Evolutionary conservation across 495 filamentous ascomycete species (phyloP).

Genomic region (Talaromyces borbonicus): DNA sequence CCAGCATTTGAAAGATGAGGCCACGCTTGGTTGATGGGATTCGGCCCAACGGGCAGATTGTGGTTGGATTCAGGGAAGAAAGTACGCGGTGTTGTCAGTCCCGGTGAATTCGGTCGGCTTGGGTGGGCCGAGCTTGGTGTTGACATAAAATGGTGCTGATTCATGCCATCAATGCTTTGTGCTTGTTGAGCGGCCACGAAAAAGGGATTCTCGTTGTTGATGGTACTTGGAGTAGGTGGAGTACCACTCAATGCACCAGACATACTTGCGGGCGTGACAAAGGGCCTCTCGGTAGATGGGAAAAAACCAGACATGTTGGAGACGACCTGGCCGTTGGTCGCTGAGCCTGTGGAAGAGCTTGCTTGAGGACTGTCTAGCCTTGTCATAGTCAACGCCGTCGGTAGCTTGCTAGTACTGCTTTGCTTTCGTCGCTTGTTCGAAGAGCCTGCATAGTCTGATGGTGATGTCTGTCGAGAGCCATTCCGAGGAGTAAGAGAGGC

Average conservation of each 20-base stretch:
- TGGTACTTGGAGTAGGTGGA: conserved; percentile 55
- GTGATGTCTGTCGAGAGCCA: conserved; percentile 64
- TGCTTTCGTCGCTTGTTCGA: conserved; percentile 66
- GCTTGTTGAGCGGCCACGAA: conserved; percentile 37
- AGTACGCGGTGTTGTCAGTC: conserved; percentile 31
- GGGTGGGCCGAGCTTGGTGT: conserved; percentile 55
- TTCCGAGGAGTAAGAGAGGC: conserved; percentile 48
- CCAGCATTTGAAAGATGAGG: conserved; percentile 30
- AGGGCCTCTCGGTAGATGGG: conserved; percentile 36
- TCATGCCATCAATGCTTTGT: conserved; percentile 47
- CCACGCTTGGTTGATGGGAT: conserved; percentile 29
- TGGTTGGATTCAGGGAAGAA: conserved; percentile 30
- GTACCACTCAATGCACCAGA: conserved; percentile 43
- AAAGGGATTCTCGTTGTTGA: conserved; percentile 39
- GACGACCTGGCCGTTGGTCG: conserved; percentile 24
- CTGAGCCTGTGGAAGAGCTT: conserved; percentile 15
- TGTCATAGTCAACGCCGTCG: conserved; percentile 69
- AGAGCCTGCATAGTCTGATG: conserved; percentile 48
- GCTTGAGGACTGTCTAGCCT: conserved; percentile 49
- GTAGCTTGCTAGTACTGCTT: conserved; percentile 56
- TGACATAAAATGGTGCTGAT: conserved; percentile 49
- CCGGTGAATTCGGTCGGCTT: conserved; percentile 37
- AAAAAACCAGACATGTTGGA: conserved; percentile 28
- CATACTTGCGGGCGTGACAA: conserved; percentile 38
- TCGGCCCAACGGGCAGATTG: conserved; percentile 20